Conservation (phyloP, 208 protist genomes). For the Leishmania major region DNA sequence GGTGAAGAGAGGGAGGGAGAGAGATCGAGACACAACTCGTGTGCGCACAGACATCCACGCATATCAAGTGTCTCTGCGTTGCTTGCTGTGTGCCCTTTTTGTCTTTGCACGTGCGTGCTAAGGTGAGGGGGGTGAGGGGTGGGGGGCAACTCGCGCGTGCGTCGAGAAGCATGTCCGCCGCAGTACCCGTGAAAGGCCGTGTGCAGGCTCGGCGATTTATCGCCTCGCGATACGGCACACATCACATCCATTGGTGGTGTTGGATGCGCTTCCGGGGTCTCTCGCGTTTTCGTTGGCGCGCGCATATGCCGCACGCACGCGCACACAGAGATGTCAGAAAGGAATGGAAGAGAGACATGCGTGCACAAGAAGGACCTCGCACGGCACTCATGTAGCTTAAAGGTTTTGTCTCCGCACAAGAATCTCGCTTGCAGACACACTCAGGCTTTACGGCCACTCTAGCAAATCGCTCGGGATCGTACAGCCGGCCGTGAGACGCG, state of each 20-base stretch:
- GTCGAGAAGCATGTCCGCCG: background rate
- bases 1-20: background rate
- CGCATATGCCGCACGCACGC: background rate
- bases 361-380: background rate
- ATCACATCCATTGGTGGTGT: background rate
- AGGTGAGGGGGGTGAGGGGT: too few species aligned
- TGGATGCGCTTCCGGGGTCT: background rate
- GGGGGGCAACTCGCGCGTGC: background rate
- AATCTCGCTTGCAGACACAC: background rate
- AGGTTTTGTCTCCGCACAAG: background rate
- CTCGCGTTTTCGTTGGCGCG: background rate
- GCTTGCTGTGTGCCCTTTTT: too few species aligned
- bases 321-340: background rate
- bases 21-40: too few species aligned
- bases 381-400: background rate
- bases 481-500: slow-evolving; percentile 29
- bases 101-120: background rate
- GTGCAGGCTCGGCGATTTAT: background rate
- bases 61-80: too few species aligned
- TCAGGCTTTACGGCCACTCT: background rate
- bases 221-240: background rate
- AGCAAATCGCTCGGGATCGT: slow-evolving; percentile 10
- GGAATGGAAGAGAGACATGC: background rate
- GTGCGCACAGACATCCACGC: too few species aligned
- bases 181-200: background rate